Base-by-base conservation (phyloP, 1,284 basidiomycete genomes). In the Athelia psychrophila region DNA sequence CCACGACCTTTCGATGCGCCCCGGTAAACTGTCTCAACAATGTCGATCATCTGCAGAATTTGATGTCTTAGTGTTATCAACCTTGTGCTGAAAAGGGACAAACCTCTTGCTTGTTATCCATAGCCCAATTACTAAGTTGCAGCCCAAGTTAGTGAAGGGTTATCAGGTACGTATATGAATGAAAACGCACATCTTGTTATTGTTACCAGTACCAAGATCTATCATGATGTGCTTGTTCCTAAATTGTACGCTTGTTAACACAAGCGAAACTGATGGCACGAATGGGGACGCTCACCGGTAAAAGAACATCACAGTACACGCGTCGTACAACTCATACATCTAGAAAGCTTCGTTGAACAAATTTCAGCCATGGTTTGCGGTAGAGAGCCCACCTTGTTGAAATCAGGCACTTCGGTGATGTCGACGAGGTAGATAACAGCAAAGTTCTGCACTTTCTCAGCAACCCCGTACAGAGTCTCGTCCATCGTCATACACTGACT, bases 161-260 rank as follows among this genome's bases (percentile, higher is more conserved):
- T 10, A 30, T 6, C 27, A 30, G 13, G 51, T n/a, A 33, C 23
- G 30, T 51, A 20, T 13, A 38, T 30, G 27, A 12, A 9, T 51
- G 48, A 25, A 35, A 23, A 79, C 90, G 57, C 56, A 93, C 92
- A 98, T 97, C 76, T 99, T 99, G 76, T 99, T 99, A 73, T 99
- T 99, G 75, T 99, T 98, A 77, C 97, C 96, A 48, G 96, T 99
- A 15, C 96, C 95, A 60, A 98, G 75, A 83, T 98, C 96, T 66
- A 99, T 98, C 96, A 99, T 98, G 73, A 99, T 99, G 66, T 99
- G 96, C 70, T 99, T 97, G 74, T 98, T 98, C 38, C 95, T 94
- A 47, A 18, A 55, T 48, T 46, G 47, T 57, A 47, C 35, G 18
- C 18, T 36, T 19, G 56, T 45, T 32, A 47, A 45, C 22, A 32